phyloP scores from a whole-genome alignment of 345 rosid species.

The Erodium maritimum region DNA sequence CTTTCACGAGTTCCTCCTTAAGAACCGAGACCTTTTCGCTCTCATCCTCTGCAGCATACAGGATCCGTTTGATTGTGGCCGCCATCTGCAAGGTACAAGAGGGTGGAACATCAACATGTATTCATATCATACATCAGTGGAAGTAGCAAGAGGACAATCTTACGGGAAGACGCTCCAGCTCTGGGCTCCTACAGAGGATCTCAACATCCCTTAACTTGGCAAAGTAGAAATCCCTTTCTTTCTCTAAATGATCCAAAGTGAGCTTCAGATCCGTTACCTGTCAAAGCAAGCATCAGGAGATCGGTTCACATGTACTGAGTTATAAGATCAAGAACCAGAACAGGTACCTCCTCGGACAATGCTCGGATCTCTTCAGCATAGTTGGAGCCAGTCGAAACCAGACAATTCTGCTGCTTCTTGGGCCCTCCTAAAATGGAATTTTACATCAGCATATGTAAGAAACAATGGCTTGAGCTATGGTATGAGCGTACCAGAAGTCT shows the following conservation, averaged over 20 bases:
- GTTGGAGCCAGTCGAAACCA: slow-evolving; percentile 26
- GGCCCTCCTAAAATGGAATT: slow-evolving; percentile 25
- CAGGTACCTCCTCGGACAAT: slow-evolving; percentile 69
- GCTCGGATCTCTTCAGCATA: slow-evolving; percentile 43
- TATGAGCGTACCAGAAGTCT: slow-evolving; percentile 14
- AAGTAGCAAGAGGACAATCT: slow-evolving; percentile 7
- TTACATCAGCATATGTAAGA: background rate
- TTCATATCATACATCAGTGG: too few relatives aligned
- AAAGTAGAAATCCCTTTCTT: slow-evolving; percentile 91
- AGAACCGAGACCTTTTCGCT: background rate
- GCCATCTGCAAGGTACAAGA: background rate
- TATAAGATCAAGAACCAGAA: too few relatives aligned
- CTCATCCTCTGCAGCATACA: background rate
- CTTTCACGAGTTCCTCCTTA: background rate
- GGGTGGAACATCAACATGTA: background rate
- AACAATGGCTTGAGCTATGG: background rate
- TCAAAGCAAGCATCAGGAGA: background rate
- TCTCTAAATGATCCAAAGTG: slow-evolving; percentile 64
- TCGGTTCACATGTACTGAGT: background rate
- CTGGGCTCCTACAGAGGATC: slow-evolving; percentile 71
- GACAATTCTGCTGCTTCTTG: slow-evolving; percentile 37
- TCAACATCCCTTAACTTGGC: slow-evolving; percentile 78
- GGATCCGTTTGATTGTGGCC: background rate
- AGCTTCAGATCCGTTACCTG: slow-evolving; percentile 69
- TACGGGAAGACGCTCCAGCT: slow-evolving; percentile 56